Evolutionary conservation across 1,284 basidiomycete species (phyloP).

Genomic region (Trichosporon sp.): DNA sequence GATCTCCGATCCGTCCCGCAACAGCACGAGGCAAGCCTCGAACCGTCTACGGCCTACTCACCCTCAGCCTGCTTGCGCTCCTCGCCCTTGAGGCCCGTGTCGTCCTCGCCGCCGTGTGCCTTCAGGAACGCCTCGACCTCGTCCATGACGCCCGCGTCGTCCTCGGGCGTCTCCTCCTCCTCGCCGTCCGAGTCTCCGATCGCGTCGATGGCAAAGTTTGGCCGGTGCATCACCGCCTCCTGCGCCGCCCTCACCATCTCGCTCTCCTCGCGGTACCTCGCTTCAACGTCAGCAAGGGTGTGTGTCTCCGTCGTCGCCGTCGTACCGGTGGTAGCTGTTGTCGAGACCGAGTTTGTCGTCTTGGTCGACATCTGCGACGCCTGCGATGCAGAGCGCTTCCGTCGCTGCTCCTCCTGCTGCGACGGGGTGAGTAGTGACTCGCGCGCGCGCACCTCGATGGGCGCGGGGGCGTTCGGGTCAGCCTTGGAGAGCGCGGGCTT

Average conservation of each 20-base stretch:
- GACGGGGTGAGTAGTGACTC: constrained; percentile 66
- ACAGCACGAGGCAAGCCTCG: not conserved
- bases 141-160: constrained; percentile 72
- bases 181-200: constrained; percentile 74
- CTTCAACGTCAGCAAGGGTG: constrained; percentile 47
- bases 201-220: constrained; percentile 89
- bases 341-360: constrained; percentile 52
- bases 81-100: constrained; percentile 74
- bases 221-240: constrained; percentile 78
- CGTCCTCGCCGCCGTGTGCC: constrained; percentile 57
- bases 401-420: constrained; percentile 33
- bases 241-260: constrained; percentile 68
- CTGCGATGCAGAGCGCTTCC: constrained; percentile 29
- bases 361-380: constrained; percentile 33
- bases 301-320: constrained; percentile 27
- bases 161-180: constrained; percentile 58
- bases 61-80: constrained; percentile 61
- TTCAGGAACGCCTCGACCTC: constrained; percentile 91
- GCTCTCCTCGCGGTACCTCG: constrained; percentile 42
- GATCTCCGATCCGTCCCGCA: not conserved
- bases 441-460: constrained; percentile 69
- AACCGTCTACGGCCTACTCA: too few relatives aligned
- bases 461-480: constrained; percentile 56
- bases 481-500: constrained; percentile 77
- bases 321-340: constrained; percentile 49